Evolutionary conservation across 208 protist genomes (phyloP).

Genomic region (Tritrichomonas foetus): DNA sequence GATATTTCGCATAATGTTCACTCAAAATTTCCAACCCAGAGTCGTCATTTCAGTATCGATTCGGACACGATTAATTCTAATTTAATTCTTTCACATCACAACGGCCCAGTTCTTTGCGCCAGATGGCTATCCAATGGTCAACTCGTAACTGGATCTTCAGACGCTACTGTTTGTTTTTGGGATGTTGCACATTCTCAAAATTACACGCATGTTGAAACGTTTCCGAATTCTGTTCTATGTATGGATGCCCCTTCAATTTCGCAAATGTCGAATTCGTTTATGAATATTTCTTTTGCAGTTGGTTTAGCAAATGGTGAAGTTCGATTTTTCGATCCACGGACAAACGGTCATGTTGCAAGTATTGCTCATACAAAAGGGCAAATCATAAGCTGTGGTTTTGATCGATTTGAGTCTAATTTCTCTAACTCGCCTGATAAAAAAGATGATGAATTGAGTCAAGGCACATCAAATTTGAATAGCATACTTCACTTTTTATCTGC

Average conservation of each 20-base stretch:
- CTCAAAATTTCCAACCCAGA: too few relatives aligned
- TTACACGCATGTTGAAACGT: background rate
- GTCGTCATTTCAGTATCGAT: too few relatives aligned
- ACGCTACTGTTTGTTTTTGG: background rate
- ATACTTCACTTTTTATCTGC: background rate
- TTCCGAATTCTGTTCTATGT: background rate
- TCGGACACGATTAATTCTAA: background rate
- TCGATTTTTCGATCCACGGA: background rate
- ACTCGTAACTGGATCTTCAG: background rate
- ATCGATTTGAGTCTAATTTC: background rate
- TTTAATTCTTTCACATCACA: background rate
- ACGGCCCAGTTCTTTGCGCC: background rate
- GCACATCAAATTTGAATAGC: background rate
- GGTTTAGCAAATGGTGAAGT: background rate
- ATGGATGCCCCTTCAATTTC: background rate
- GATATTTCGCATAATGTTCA: background rate
- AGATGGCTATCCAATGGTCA: background rate
- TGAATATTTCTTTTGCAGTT: background rate
- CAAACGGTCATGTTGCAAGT: background rate
- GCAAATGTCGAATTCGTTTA: background rate
- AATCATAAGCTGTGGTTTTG: background rate
- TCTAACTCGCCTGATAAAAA: background rate
- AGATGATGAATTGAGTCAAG: background rate
- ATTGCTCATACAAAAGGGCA: background rate
- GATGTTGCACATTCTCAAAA: conserved; percentile 23